These are phyloP conservation scores for Emmonsia crescens DNA, from an alignment of 2,329 filamentous ascomycete species.

Conservation along the genomic window DNA sequence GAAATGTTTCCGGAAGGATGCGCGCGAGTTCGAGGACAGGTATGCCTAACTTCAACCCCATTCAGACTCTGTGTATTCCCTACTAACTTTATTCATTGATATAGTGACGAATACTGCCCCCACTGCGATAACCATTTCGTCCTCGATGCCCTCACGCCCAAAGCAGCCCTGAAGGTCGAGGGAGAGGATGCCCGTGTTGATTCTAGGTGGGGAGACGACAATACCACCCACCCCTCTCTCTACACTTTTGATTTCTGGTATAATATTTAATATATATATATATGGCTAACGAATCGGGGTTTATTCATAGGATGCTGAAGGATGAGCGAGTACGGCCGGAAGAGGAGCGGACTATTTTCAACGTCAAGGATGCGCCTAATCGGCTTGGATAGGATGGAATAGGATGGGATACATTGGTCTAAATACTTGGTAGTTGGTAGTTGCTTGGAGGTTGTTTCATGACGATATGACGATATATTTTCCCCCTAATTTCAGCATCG, in stretches of 20 bases:
- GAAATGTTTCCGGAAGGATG: slow-evolving; percentile 94
- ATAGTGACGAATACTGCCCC: slow-evolving; percentile 90
- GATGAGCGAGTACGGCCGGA: slow-evolving; percentile 65
- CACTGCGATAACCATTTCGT: slow-evolving; percentile 99
- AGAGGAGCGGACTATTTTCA: slow-evolving; percentile 57
- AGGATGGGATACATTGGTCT: not conserved
- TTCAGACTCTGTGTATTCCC: no score
- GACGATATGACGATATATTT: slow-evolving; percentile 18
- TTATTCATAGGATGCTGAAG: slow-evolving; percentile 62
- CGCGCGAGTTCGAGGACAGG: slow-evolving; percentile 80
- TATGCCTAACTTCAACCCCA: slow-evolving; percentile 15
- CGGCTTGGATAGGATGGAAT: slow-evolving; percentile 53
- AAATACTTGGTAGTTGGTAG: not conserved
- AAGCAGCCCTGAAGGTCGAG: slow-evolving; percentile 75
- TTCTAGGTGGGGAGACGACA: slow-evolving; percentile 43
- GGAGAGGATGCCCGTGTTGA: slow-evolving; percentile 82
- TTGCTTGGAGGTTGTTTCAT: not conserved
- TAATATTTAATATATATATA: not conserved
- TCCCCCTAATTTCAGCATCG: not conserved
- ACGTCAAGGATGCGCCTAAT: slow-evolving; percentile 63
- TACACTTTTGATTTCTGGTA: no score
- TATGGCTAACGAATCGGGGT: not conserved
- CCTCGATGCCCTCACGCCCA: slow-evolving; percentile 74
- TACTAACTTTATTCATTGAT: not conserved
- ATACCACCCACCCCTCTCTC: not conserved